Conservation (phyloP, 495 filamentous ascomycete species). For the Hyaloscypha bicolor region DNA sequence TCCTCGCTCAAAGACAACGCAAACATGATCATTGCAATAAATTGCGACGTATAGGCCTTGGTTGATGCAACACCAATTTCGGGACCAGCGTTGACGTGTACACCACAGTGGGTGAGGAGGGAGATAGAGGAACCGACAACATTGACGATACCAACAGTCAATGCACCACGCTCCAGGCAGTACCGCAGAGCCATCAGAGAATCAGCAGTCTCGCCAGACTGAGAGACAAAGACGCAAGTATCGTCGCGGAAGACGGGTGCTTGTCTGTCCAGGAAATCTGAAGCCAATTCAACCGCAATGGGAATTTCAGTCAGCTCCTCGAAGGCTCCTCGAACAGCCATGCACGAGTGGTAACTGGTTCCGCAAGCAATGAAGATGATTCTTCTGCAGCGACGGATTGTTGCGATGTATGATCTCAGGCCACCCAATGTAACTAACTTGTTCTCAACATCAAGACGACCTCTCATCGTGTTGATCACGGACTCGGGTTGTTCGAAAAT, state of each 20-base stretch:
- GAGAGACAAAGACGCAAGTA: conserved; percentile 97
- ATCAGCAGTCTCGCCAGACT: conserved; percentile 98
- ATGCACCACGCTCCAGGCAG: conserved; percentile 93
- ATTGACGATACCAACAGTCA: conserved; percentile 98
- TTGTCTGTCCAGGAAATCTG: conserved; percentile 95
- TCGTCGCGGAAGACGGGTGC: conserved; percentile 99
- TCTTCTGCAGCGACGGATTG: conserved; percentile 92
- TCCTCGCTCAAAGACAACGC: conserved; percentile 94
- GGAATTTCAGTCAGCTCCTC: conserved; percentile 98
- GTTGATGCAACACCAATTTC: conserved; percentile 99
- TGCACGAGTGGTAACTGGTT: conserved; percentile 97
- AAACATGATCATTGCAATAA: conserved; percentile 99
- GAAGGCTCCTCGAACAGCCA: conserved; percentile 97
- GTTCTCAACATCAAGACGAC: conserved; percentile 89
- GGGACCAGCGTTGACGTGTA: conserved; percentile 98
- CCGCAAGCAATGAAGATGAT: conserved; percentile 99
- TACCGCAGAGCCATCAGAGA: conserved; percentile 96
- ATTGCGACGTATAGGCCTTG: conserved; percentile 98
- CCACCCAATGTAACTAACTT: conserved; percentile 95
- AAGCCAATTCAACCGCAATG: conserved; percentile 94
- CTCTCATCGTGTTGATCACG: conserved; percentile 99
- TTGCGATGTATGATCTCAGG: conserved; percentile 91
- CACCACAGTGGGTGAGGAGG: conserved; percentile 97
- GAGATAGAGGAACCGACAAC: conserved; percentile 98
- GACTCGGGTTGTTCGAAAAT: conserved; percentile 99